Conservation (phyloP, 257 asterid genomes). For the Lavandula angustifolia region DNA sequence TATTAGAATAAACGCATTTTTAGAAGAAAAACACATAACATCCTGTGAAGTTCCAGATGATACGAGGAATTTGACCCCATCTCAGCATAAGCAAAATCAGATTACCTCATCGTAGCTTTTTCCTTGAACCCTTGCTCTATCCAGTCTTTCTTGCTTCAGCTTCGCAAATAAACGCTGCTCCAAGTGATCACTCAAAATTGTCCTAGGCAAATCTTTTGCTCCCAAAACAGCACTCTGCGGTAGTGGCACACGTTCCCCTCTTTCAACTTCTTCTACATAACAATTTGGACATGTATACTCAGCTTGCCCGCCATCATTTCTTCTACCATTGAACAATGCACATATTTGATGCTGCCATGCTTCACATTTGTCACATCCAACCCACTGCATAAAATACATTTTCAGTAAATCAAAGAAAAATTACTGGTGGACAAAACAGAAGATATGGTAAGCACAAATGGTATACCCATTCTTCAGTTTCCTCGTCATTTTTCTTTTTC, state of each 20-base stretch:
- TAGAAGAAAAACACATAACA: neutral
- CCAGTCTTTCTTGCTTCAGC: slow-evolving; percentile 79
- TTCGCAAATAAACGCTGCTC: slow-evolving; percentile 74
- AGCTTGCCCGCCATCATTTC: slow-evolving; percentile 97
- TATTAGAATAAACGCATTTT: too few relatives aligned
- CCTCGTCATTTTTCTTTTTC: slow-evolving; percentile 96
- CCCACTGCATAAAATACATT: slow-evolving; percentile 75
- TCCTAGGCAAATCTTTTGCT: slow-evolving; percentile 92
- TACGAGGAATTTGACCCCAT: too few relatives aligned
- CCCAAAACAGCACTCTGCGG: slow-evolving; percentile 97
- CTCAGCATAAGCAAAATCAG: slow-evolving; percentile 22
- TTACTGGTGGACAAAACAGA: slow-evolving; percentile 17
- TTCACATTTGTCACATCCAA: slow-evolving; percentile 91
- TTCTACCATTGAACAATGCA: slow-evolving; percentile 93
- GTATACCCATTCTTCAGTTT: slow-evolving; percentile 97
- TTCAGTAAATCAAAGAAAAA: slow-evolving; percentile 29
- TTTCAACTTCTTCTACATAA: slow-evolving; percentile 81
- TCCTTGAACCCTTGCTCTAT: slow-evolving; percentile 81
- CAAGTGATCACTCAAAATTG: slow-evolving; percentile 89
- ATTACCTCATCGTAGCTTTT: slow-evolving; percentile 84
- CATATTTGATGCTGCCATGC: slow-evolving; percentile 99
- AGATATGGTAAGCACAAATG: slow-evolving; percentile 21
- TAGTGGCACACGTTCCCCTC: slow-evolving; percentile 87
- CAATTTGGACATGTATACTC: slow-evolving; percentile 99
- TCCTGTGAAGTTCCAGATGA: neutral